These are phyloP conservation scores for Fusarium kyushuense DNA, from an alignment of 2,329 filamentous ascomycete genomes.

Conservation along the genomic window DNA sequence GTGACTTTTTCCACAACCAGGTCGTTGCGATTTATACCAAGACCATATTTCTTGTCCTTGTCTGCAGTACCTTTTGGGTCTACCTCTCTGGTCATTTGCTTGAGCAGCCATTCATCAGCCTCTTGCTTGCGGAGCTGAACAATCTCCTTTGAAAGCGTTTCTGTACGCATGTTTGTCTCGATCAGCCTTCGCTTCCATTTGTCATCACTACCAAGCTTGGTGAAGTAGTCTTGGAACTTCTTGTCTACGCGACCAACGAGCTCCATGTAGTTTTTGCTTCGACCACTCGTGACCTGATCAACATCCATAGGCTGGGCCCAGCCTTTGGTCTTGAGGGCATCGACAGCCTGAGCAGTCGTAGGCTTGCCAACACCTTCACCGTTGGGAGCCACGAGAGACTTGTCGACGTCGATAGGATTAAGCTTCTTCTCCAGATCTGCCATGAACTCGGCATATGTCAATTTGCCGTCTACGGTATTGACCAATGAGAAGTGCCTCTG, in stretches of 20 bases:
- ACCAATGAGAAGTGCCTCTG: no score
- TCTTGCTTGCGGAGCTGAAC: background rate
- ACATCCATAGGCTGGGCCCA: constrained; percentile 1
- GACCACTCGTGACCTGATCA: background rate
- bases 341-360: background rate
- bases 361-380: background rate
- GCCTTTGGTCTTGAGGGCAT: background rate
- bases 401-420: background rate
- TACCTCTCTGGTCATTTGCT: background rate
- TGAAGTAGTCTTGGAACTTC: background rate
- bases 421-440: constrained; percentile 1
- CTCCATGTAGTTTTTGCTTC: background rate
- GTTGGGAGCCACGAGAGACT: background rate
- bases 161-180: background rate
- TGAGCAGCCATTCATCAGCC: background rate
- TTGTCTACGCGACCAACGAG: background rate
- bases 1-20: background rate
- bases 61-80: background rate
- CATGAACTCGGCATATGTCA: constrained; percentile 1
- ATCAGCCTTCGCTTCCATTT: background rate
- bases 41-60: background rate
- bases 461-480: background rate
- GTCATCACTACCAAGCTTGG: no score
- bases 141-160: background rate
- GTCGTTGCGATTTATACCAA: background rate